Percentiles rank a stretch among this genome's conserved stretches.
Conservation (phyloP, 306 rosid species). For the Dryas drummondii region DNA sequence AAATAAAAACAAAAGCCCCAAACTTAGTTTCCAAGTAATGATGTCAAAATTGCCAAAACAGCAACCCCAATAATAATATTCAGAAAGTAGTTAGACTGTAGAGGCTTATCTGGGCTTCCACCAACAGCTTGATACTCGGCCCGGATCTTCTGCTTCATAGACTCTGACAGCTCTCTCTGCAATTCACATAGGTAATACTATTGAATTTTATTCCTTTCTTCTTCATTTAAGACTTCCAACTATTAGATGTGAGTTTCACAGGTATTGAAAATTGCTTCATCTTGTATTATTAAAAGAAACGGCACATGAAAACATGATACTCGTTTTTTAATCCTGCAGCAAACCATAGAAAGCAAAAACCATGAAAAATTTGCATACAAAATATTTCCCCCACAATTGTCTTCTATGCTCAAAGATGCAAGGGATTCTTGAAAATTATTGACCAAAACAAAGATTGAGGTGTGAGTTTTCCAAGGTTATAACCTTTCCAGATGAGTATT, state of each 20-base stretch:
- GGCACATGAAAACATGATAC: conserved; percentile 60
- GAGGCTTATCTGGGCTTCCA: conserved; percentile 91
- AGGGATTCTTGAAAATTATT: conserved; percentile 12
- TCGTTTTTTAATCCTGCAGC: conserved; percentile 83
- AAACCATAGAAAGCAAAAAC: conserved; percentile 52
- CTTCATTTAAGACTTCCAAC: conserved; percentile 69
- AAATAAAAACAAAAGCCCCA: background rate
- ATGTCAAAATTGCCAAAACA: conserved; percentile 80
- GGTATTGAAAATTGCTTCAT: conserved; percentile 72
- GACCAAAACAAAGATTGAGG: conserved; percentile 23
- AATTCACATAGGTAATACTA: conserved; percentile 77
- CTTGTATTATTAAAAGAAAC: conserved; percentile 63
- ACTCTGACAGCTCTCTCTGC: conserved; percentile 81
- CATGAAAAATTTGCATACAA: conserved; percentile 45
- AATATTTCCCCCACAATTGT: conserved; percentile 3
- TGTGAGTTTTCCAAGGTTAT: conserved; percentile 27
- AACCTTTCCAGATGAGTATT: conserved; percentile 83
- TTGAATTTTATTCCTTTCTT: conserved; percentile 78
- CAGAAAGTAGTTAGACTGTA: conserved; percentile 71
- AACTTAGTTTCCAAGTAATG: conserved; percentile 65
- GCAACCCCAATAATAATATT: conserved; percentile 67
- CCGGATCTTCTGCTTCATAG: conserved; percentile 85
- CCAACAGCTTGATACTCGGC: conserved; percentile 81
- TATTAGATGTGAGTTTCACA: conserved; percentile 55
- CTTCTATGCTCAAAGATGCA: conserved; percentile 21